Base-by-base conservation (phyloP, 106 monocot genomes). In the Acorus gramineus region DNA sequence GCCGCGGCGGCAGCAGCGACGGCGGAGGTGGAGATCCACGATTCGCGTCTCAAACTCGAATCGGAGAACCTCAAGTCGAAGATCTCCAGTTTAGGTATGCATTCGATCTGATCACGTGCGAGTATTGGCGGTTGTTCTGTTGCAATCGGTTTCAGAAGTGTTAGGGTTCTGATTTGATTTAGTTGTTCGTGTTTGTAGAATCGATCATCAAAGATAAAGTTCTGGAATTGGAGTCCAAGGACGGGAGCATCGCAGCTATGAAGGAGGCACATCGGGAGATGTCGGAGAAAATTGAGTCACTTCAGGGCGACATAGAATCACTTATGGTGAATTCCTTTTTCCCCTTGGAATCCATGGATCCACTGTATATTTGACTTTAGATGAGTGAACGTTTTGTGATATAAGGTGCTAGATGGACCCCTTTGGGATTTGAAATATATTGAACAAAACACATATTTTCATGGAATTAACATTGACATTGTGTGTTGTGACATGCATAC, bases 211-310 rank as follows among this genome's bases (percentile, higher is more conserved):
- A 55, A 7, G 79, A 61, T 2, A 73, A 67, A 64, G 12, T 50
- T 4, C 57, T 42, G n/a, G 77, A 80, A 60, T 57, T 80, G 61
- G 80, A 80, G 61, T 66, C n/a, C 62, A 87, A 83, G 53, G 80
- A 83, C 56, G 80, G 77, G 14, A 74, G 46, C 42, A 74, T 80
- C 47, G 58, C 56, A 7, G 54, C 60, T 13, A 57, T 86, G 68
- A 69, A 79, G 44, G 75, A 64, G 52, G 44, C 47, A 8, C 62
- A 83, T 45, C 14, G 73, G 47, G 77, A 86, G 61, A 83, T 83
- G 64, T 64, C 71, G n/a, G 51, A 61, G 4, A 67, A 56, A 60
- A 63, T 86, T 57, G 55, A 58, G 8, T 70, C 70, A 28, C 55
- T 83, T 12, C 77, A 75, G 67, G 58, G 51, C 3, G 74, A 83